Percentiles rank a stretch among this genome's conserved stretches.
These are phyloP conservation scores for Ophiostoma triangulosporum DNA, from an alignment of 2,329 filamentous ascomycete species.

Conservation along the genomic window DNA sequence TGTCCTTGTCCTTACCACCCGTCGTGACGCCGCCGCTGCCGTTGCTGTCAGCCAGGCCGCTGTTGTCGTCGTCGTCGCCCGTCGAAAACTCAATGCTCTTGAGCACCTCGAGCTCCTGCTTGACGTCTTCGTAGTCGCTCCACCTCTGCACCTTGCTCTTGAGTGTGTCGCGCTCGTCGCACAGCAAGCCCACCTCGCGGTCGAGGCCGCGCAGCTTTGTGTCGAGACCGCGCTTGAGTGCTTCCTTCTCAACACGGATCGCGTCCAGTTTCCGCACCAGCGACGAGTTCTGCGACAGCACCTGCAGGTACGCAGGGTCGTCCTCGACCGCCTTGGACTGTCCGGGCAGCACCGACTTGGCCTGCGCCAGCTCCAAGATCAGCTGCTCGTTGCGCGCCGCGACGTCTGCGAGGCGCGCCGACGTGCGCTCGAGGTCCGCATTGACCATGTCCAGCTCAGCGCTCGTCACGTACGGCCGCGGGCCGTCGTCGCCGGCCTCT, in stretches of 20 bases:
- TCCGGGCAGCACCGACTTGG: constrained; percentile 57
- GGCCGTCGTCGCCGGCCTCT: constrained; percentile 30
- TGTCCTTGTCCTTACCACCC: constrained; percentile 57
- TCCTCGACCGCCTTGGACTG: constrained; percentile 61
- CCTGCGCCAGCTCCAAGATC: constrained; percentile 77
- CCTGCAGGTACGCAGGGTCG: constrained; percentile 74
- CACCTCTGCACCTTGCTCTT: constrained; percentile 75
- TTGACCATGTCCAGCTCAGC: constrained; percentile 91
- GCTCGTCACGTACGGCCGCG: constrained; percentile 56
- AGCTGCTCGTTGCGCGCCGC: constrained; percentile 92
- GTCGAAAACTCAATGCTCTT: constrained; percentile 97
- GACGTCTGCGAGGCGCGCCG: constrained; percentile 72
- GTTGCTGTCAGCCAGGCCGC: constrained; percentile 26
- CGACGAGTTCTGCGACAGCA: constrained; percentile 87
- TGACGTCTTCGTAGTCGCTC: constrained; percentile 91
- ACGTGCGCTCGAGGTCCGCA: constrained; percentile 82
- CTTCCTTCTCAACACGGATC: constrained; percentile 69
- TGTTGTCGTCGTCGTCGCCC: constrained; percentile 61
- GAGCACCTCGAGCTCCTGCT: constrained; percentile 87
- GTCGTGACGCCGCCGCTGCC: constrained; percentile 8
- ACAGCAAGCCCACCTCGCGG: constrained; percentile 59
- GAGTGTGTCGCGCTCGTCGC: constrained; percentile 67
- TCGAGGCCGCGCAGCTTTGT: constrained; percentile 64
- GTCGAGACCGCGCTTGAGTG: constrained; percentile 63
- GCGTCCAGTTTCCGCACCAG: constrained; percentile 80